Base-by-base conservation (phyloP, 805 yeast species). In the Pichia sporocuriosa region DNA sequence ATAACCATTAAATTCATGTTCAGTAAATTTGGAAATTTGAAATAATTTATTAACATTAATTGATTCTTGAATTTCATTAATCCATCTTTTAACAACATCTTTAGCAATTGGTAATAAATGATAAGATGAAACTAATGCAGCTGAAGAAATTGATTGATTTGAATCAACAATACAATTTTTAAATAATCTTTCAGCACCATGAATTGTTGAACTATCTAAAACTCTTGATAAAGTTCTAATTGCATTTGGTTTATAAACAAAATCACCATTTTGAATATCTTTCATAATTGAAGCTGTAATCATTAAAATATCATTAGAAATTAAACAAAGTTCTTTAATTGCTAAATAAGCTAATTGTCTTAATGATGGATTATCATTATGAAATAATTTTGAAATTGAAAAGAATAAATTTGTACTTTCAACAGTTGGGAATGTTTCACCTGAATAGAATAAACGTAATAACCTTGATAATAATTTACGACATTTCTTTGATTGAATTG, bases 201-300 rank as follows among this genome's bases (percentile, higher is more conserved):
- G 89, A 35, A 94, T 95, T 9, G 96, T 89, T 25, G 87, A 73
- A 19, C 81, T 84, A 61, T 93, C 98, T 57, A 93, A 72, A 28
- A 93, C 95, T 50, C 95, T 77, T 17, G 89, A 79, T 55, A 93
- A 73, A 0, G 97, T 84, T 62, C 98, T 79, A 49, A 93, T 83
- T 20, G 98, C 97, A 59, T 93, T 84, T 43, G 98, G 96, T 58
- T 88, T 87, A 65, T 83, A 88, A 47, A 87, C 69, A 49, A 77
- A 69, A 45, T 86, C 94, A 43, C 90, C 90, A 51, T 80, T 81
- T 66, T 94, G 97, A 41, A 93, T 86, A 66, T 93, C 98, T 66
- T 89, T 89, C 97, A 93, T 93, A 58, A 93, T 89, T 22, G 96
- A 88, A 3, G 96, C 86, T 22, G 98, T 93, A 22, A 90, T 97